These are phyloP conservation scores for Phytophthora aleatoria DNA, from an alignment of 352 stramenopile genomes.

Conservation along the genomic window DNA sequence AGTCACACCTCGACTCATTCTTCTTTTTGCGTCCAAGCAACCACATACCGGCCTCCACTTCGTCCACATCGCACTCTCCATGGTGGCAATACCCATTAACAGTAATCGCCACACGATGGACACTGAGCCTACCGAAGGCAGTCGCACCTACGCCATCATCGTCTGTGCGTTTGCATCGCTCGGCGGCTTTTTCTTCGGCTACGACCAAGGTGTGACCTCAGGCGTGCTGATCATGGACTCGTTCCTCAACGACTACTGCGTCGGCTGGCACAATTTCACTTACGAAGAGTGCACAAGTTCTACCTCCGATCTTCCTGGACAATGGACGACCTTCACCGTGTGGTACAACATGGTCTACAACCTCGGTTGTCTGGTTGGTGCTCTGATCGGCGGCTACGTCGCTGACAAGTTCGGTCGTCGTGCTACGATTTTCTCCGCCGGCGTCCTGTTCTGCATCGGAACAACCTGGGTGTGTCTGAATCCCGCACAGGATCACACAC, in stretches of 20 bases:
- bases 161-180: conserved; percentile 40
- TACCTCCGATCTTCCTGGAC: conserved; percentile 27
- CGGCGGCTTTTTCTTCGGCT: conserved; percentile 44
- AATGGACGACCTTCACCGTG: conserved; percentile 45
- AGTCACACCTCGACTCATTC: neutral
- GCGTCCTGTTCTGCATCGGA: conserved; percentile 42
- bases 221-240: conserved; percentile 45
- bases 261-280: conserved; percentile 47
- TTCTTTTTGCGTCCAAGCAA: neutral
- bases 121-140: conserved; percentile 19
- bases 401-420: conserved; percentile 36
- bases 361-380: conserved; percentile 42
- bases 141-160: conserved; percentile 41
- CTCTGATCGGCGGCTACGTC: conserved; percentile 40
- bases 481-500: conserved; percentile 18
- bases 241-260: conserved; percentile 47
- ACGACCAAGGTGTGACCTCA: conserved; percentile 39
- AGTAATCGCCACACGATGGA: neutral
- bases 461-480: conserved; percentile 39
- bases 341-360: conserved; percentile 54
- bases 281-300: conserved; percentile 34
- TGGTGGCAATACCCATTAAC: neutral
- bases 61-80: neutral
- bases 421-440: conserved; percentile 40
- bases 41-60: neutral